A percentile compares a stretch with the other conserved stretches of the same genome.
phyloP scores from a whole-genome alignment of 1,284 basidiomycete genomes.

The Cryptococcus floricola region DNA sequence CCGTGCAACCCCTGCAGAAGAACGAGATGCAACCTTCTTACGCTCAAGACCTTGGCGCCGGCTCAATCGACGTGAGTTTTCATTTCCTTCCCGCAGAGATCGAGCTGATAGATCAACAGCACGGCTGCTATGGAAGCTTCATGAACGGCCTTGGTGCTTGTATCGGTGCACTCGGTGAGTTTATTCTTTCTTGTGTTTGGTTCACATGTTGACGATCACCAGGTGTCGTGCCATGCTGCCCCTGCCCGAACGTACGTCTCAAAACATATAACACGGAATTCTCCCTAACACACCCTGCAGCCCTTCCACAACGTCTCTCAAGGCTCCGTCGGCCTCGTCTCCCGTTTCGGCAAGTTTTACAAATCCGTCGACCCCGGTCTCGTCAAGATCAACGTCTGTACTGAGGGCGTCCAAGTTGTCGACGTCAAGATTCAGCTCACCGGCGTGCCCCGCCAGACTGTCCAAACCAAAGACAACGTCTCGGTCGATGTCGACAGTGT shows the following conservation, averaged over 20 bases:
- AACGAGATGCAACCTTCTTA: slow-evolving; percentile 63
- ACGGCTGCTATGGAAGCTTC: slow-evolving; percentile 80
- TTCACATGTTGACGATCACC: slow-evolving; percentile 36
- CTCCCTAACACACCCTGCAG: too few relatives aligned
- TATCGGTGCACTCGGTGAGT: slow-evolving; percentile 11
- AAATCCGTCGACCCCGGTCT: slow-evolving; percentile 90
- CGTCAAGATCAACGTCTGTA: slow-evolving; percentile 87
- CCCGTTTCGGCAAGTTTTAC: slow-evolving; percentile 91
- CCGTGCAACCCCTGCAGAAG: slow-evolving; percentile 46
- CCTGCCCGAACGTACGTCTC: slow-evolving; percentile 50
- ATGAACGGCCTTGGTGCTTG: slow-evolving; percentile 57
- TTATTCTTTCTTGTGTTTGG: slow-evolving; percentile 16
- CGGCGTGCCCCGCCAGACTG: slow-evolving; percentile 77
- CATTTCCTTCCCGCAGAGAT: background rate
- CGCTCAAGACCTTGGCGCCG: slow-evolving; percentile 76
- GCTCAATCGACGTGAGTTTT: slow-evolving; percentile 50
- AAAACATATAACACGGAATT: too few relatives aligned
- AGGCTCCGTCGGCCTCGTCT: slow-evolving; percentile 85
- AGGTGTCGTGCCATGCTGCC: slow-evolving; percentile 85
- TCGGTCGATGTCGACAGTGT: slow-evolving; percentile 47
- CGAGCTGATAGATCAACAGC: slow-evolving; percentile 49
- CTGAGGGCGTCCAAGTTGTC: slow-evolving; percentile 70
- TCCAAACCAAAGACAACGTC: slow-evolving; percentile 67
- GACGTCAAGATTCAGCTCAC: slow-evolving; percentile 94
- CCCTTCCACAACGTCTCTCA: slow-evolving; percentile 57